Evolutionary conservation across 2,329 filamentous ascomycete genomes (phyloP), one percentile per base, ranked within the genome.

Genomic region (Arachnomyces sp.): DNA sequence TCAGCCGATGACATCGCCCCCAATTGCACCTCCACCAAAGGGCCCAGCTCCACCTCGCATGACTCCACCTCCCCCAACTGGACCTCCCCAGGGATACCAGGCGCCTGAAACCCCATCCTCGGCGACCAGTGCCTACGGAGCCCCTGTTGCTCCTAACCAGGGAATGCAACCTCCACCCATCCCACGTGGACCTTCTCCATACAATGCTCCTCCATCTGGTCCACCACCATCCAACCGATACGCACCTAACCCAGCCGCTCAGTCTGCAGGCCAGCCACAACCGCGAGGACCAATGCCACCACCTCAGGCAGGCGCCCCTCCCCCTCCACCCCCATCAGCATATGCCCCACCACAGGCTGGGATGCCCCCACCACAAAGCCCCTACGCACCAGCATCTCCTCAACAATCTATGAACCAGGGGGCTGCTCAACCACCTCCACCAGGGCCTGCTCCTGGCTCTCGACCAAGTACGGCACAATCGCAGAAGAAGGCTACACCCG

Each of bases 11-110:
- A 74, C 72, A n/a, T 64, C 71, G 16, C 70, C 73, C 49, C 73
- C 73, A 18, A 59, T 85, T 20, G 84, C 84, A 6, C 85, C 87
- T 30, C 88, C 89, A 37, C 88, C 90, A 4, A 94, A 93, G 68
- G 86, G 81, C 36, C 72, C 78, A 25, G 77, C 78, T 29, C 76
- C 76, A 34, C 76, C 68, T 16, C 62, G 84, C 42, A 71, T 92
- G 44, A 81, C 76, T 43, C 93, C 88, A 28, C 86, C 88, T 20
- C 67, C 81, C 11, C 67, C 73, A 25, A 61, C 52, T 36, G 76
- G 73, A 7, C 74, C 72, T 40, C 72, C 75, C 28, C 72, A 71
- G 36, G 54, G 64, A 13, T 67, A 66, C 43, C 68, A 71, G 36
- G 63, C 59, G 29, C 63, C 68, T 6, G 61, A 69, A 40, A 65